Conservation (phyloP, 2,329 filamentous ascomycete species). For the Hirsutella thompsonii region DNA sequence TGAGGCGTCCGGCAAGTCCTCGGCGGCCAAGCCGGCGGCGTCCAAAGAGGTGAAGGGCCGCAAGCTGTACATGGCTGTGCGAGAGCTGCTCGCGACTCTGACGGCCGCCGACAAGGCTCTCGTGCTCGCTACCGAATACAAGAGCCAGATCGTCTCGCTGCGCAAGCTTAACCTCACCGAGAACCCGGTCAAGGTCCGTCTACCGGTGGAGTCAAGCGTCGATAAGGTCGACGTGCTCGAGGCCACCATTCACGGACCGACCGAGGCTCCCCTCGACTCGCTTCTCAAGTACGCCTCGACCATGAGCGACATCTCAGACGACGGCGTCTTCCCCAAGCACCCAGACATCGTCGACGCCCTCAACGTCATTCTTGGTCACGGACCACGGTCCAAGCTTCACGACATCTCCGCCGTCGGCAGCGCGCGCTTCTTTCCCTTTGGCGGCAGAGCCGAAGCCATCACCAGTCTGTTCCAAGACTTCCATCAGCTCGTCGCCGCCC, state of each 20-base stretch:
- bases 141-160: slow-evolving; percentile 30
- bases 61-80: slow-evolving; percentile 29
- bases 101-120: slow-evolving; percentile 14
- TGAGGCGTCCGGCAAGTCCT: slow-evolving; percentile 6
- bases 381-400: slow-evolving; percentile 21
- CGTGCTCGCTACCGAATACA: slow-evolving; percentile 35
- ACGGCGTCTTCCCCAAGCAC: slow-evolving; percentile 32
- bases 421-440: slow-evolving; percentile 35
- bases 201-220: slow-evolving; percentile 18
- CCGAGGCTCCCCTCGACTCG: slow-evolving; percentile 21
- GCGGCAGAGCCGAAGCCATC: slow-evolving; percentile 13
- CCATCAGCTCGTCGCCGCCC: slow-evolving; percentile 25
- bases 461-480: slow-evolving; percentile 13
- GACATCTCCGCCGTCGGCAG: slow-evolving; percentile 28
- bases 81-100: slow-evolving; percentile 22
- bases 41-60: slow-evolving; percentile 24
- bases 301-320: slow-evolving; percentile 23
- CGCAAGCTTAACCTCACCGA: slow-evolving; percentile 21
- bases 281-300: slow-evolving; percentile 32
- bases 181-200: slow-evolving; percentile 20
- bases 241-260: slow-evolving; percentile 28
- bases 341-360: slow-evolving; percentile 35
- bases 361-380: slow-evolving; percentile 36
- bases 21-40: slow-evolving; percentile 5
- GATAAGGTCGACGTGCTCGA: slow-evolving; percentile 20